These are phyloP conservation scores for Gentiana dahurica DNA, from an alignment of 257 asterid genomes.

Conservation along the genomic window DNA sequence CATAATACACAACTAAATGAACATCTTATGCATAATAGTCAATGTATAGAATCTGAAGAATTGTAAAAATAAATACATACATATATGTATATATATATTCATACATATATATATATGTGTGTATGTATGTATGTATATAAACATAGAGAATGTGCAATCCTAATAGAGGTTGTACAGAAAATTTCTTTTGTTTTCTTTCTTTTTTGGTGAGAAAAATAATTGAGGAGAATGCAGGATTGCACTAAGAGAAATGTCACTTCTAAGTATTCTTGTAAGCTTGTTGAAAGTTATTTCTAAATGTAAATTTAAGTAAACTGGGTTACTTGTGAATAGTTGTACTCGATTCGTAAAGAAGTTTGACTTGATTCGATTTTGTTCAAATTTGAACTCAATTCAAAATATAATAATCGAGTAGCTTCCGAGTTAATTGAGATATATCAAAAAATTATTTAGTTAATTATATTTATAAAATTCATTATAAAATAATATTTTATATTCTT, in stretches of 20 bases:
- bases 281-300: slow-evolving; percentile 6
- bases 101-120: slow-evolving; percentile 1
- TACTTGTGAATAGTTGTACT: too few species aligned
- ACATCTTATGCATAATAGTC: slow-evolving; percentile 15
- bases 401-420: too few species aligned
- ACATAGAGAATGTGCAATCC: not conserved
- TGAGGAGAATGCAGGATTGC: slow-evolving; percentile 20
- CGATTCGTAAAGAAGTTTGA: too few species aligned
- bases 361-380: too few species aligned
- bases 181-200: slow-evolving; percentile 14
- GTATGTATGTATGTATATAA: not conserved
- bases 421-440: too few species aligned
- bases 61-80: slow-evolving; percentile 5
- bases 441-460: too few species aligned
- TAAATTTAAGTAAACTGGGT: too few species aligned
- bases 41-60: slow-evolving; percentile 14
- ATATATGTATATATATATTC: too few species aligned
- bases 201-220: slow-evolving; percentile 14
- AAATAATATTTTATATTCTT: too few species aligned
- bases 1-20: slow-evolving; percentile 24
- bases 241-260: slow-evolving; percentile 25
- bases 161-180: slow-evolving; percentile 4
- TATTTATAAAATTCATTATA: too few species aligned
- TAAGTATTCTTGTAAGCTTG: slow-evolving; percentile 12
- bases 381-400: too few species aligned